These are phyloP conservation scores for Coemansia sp. DNA, from an alignment of 192 early-diverging fungal species.

Conservation along the genomic window DNA sequence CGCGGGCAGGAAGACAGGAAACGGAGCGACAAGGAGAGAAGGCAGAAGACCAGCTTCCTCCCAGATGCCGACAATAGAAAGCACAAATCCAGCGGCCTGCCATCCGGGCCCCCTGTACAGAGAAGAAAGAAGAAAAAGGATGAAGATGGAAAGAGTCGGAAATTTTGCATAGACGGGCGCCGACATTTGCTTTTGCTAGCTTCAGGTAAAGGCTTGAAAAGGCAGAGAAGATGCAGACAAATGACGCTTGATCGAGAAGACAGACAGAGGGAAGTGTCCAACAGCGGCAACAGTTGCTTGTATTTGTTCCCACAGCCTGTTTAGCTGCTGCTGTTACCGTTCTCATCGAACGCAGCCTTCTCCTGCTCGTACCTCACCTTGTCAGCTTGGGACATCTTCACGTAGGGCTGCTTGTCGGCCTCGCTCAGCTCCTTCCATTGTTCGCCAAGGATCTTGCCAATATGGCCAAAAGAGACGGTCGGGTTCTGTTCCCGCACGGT, in stretches of 20 bases:
- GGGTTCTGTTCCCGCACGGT: slow-evolving; percentile 82
- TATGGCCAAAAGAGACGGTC: slow-evolving; percentile 63
- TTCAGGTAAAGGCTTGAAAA: too few species aligned
- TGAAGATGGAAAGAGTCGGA: background rate
- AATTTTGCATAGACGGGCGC: background rate
- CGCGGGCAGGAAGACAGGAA: slow-evolving; percentile 4
- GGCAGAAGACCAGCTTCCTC: background rate
- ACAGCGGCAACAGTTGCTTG: too few species aligned
- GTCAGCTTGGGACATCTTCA: slow-evolving; percentile 51
- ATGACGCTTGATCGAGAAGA: background rate
- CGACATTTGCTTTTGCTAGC: too few species aligned
- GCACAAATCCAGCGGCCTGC: background rate
- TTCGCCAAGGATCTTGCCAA: slow-evolving; percentile 73
- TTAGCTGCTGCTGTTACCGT: slow-evolving; percentile 19
- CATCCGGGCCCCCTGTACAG: slow-evolving; percentile 7
- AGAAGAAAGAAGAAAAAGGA: background rate
- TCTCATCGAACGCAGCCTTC: slow-evolving; percentile 32
- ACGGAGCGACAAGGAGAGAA: background rate
- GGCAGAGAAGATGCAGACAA: too few species aligned
- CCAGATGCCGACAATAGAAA: background rate
- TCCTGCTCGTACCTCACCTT: slow-evolving; percentile 51
- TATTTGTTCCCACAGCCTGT: too few species aligned
- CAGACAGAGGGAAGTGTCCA: too few species aligned
- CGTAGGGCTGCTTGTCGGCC: slow-evolving; percentile 59
- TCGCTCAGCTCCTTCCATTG: slow-evolving; percentile 65